A percentile compares a stretch with the other conserved stretches of the same genome.
These are phyloP conservation scores for Echria macrotheca DNA, from an alignment of 495 filamentous ascomycete genomes.

Conservation along the genomic window DNA sequence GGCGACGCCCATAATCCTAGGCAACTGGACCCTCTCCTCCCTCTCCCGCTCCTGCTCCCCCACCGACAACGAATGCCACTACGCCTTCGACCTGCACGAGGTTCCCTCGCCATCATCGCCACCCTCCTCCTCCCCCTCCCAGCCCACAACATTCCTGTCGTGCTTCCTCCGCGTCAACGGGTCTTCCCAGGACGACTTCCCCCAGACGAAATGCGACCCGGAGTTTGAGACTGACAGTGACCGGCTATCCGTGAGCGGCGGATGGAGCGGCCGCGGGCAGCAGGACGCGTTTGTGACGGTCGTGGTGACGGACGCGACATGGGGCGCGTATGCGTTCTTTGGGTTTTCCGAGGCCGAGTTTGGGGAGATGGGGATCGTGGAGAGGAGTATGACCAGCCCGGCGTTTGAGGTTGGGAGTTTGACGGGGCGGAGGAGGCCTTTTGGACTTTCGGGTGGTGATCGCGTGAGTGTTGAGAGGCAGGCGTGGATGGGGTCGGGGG, in stretches of 20 bases:
- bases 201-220: too few relatives aligned
- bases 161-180: neutral
- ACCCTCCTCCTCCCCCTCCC: neutral
- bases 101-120: slow-evolving; percentile 1
- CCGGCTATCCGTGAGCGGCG: slow-evolving; percentile 20
- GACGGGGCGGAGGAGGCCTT: too few relatives aligned
- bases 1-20: too few relatives aligned
- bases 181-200: too few relatives aligned
- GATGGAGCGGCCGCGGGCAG: slow-evolving; percentile 10
- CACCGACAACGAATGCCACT: slow-evolving; percentile 5
- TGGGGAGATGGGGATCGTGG: neutral
- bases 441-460: too few relatives aligned
- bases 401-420: slow-evolving; percentile 10
- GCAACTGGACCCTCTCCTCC: too few relatives aligned
- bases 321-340: slow-evolving; percentile 19
- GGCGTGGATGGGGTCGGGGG: too few relatives aligned
- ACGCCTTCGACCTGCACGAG: slow-evolving; percentile 14
- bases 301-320: slow-evolving; percentile 13
- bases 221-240: too few relatives aligned
- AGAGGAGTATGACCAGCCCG: neutral
- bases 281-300: slow-evolving; percentile 21
- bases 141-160: slow-evolving; percentile 6
- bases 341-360: slow-evolving; percentile 21
- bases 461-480: too few relatives aligned
- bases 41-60: slow-evolving; percentile 1